These are phyloP conservation scores for Plasmodium vinckei DNA, from an alignment of 169 alveolate species.

Conservation along the genomic window DNA sequence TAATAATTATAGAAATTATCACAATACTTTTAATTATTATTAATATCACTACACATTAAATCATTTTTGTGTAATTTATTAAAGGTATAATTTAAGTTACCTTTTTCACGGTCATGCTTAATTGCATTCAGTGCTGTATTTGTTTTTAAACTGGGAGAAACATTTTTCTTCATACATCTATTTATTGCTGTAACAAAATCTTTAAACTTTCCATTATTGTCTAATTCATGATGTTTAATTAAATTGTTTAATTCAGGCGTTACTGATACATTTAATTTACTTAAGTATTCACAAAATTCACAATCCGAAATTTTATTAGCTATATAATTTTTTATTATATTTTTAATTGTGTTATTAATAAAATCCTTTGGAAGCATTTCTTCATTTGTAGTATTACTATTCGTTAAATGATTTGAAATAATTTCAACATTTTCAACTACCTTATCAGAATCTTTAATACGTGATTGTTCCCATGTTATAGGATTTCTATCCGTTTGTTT, in stretches of 20 bases:
- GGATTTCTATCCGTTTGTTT: conserved; percentile 52
- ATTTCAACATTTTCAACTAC: conserved; percentile 46
- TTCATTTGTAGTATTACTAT: conserved; percentile 17
- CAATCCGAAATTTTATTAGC: conserved; percentile 59
- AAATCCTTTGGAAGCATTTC: conserved; percentile 41
- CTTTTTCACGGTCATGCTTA: conserved; percentile 14
- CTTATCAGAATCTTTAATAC: conserved; percentile 39
- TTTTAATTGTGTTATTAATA: conserved; percentile 58
- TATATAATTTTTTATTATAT: conserved; percentile 62
- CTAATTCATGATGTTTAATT: conserved; percentile 59
- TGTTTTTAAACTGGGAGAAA: conserved; percentile 39
- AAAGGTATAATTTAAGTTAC: conserved; percentile 43
- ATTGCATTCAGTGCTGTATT: neutral
- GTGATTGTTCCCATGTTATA: conserved; percentile 63
- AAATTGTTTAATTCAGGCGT: conserved; percentile 58
- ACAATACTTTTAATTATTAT: conserved; percentile 8
- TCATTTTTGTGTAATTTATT: conserved; percentile 13
- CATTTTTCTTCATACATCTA: conserved; percentile 52
- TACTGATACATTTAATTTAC: conserved; percentile 59
- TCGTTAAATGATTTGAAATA: conserved; percentile 52
- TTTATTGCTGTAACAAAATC: conserved; percentile 71
- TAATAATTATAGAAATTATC: conserved; percentile 12
- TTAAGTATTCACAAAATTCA: conserved; percentile 44
- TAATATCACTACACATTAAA: conserved; percentile 4
- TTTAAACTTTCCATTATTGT: conserved; percentile 70